phyloP scores from a whole-genome alignment of 805 yeast genomes.

The Dipodascus geniculatus region DNA sequence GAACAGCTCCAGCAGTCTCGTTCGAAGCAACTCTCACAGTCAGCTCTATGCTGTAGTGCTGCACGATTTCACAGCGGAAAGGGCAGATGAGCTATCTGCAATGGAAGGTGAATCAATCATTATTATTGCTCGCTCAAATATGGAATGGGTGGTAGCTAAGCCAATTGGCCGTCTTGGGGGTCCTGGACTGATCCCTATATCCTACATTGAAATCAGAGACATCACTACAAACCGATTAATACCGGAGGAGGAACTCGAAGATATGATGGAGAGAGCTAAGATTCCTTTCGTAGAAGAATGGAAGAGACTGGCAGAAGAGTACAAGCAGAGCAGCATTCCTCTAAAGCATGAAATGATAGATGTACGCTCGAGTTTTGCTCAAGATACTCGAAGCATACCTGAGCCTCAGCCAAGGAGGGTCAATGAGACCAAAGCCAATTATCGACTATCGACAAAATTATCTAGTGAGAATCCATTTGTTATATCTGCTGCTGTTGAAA shows the following conservation, averaged over 20 bases:
- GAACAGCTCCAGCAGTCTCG: conserved; percentile 1
- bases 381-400: neutral
- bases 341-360: conserved; percentile 32
- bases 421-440: neutral
- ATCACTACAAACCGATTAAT: conserved; percentile 44
- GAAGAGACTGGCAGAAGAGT: conserved; percentile 83
- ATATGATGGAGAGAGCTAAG: conserved; percentile 51
- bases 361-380: conserved; percentile 1
- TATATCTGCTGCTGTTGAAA: conserved; percentile 58
- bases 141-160: conserved; percentile 96
- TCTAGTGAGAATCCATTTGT: conserved; percentile 24
- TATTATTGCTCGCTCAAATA: conserved; percentile 91
- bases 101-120: conserved; percentile 79
- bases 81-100: conserved; percentile 75
- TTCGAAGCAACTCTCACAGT: conserved; percentile 4
- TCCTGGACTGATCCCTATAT: conserved; percentile 90
- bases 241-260: conserved; percentile 44
- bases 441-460: neutral
- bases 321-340: conserved; percentile 80
- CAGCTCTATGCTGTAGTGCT: conserved; percentile 76
- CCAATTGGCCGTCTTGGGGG: conserved; percentile 93
- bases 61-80: conserved; percentile 77
- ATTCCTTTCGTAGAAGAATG: conserved; percentile 93
- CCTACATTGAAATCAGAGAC: conserved; percentile 79
- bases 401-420: neutral